Percentiles rank a stretch among this genome's conserved stretches.
Evolutionary conservation across 352 stramenopile genomes (phyloP).

Genomic region (Phytophthora quininea): DNA sequence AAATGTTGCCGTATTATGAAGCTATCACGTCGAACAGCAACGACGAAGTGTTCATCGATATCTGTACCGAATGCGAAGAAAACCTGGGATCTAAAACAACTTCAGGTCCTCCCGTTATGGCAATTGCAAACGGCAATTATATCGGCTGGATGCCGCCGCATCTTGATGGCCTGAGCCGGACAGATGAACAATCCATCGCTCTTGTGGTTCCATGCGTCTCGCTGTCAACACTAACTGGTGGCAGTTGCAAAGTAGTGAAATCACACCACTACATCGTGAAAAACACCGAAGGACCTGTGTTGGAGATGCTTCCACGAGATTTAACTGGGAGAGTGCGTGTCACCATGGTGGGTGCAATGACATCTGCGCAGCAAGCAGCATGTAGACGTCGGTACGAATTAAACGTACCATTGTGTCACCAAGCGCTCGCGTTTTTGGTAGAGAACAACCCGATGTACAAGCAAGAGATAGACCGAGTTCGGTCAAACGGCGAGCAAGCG

Average conservation of each 20-base stretch:
- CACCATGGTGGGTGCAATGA: conserved; percentile 3
- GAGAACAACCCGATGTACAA: neutral
- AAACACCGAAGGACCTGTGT: conserved; percentile 17
- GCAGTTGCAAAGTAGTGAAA: conserved; percentile 3
- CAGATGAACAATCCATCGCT: conserved; percentile 13
- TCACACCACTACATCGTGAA: conserved; percentile 29
- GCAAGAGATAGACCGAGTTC: neutral
- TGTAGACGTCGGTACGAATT: neutral
- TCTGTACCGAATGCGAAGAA: neutral
- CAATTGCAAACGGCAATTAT: conserved; percentile 21
- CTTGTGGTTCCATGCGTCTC: conserved; percentile 1
- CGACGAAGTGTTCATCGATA: neutral
- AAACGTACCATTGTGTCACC: neutral
- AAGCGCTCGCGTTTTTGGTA: neutral
- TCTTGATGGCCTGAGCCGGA: neutral
- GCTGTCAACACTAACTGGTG: conserved; percentile 12
- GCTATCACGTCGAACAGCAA: neutral
- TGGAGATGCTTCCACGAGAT: conserved; percentile 10
- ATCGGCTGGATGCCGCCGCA: neutral
- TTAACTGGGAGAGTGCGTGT: neutral
- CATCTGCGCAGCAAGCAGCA: conserved; percentile 1
- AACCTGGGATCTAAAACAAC: neutral
- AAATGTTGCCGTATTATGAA: neutral
- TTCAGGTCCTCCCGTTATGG: neutral
- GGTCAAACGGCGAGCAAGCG: neutral